These are phyloP conservation scores for Caulochytrium protostelioides DNA, from an alignment of 371 early-diverging fungal species.

Conservation along the genomic window DNA sequence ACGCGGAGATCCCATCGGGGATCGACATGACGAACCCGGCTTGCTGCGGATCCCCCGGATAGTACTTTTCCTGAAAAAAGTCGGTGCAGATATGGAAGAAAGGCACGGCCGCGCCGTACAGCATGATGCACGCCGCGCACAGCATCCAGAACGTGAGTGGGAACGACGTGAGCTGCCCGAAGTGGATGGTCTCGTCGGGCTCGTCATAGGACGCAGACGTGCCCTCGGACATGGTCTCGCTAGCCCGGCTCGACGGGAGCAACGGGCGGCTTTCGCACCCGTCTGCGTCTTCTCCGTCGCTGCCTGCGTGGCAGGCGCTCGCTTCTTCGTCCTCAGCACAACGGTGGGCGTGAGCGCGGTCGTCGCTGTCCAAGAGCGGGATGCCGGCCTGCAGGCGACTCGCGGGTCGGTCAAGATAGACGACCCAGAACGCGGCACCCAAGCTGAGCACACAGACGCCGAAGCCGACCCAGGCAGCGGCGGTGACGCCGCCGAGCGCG, in stretches of 20 bases:
- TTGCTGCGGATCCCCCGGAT: slow-evolving; percentile 13
- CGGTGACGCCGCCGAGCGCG: slow-evolving; percentile 3
- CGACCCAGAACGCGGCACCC: slow-evolving; percentile 6
- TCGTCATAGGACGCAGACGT: slow-evolving; percentile 3
- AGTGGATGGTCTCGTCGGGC: slow-evolving; percentile 16
- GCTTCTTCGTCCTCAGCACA: neutral
- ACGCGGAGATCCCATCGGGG: slow-evolving; percentile 31
- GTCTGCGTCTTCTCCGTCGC: no score
- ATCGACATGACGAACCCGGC: slow-evolving; percentile 35
- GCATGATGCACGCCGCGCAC: slow-evolving; percentile 9
- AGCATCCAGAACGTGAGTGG: slow-evolving; percentile 15
- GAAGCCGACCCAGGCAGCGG: slow-evolving; percentile 26
- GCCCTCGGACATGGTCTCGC: neutral
- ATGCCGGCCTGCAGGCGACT: slow-evolving; percentile 8
- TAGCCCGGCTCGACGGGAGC: neutral
- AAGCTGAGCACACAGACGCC: slow-evolving; percentile 15
- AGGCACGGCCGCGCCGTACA: slow-evolving; percentile 16
- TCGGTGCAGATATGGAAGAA: slow-evolving; percentile 22
- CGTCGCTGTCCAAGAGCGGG: neutral
- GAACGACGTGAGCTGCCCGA: slow-evolving; percentile 8
- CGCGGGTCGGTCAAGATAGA: slow-evolving; percentile 8
- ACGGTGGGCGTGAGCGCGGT: neutral
- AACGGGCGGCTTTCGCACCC: no score
- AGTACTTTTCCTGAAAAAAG: slow-evolving; percentile 31
- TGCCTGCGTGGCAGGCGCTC: no score